Percentiles rank a stretch among this genome's conserved stretches.
Evolutionary conservation across 2,329 filamentous ascomycete species (phyloP).

Genomic region (Phaeosphaeriaceae sp.): DNA sequence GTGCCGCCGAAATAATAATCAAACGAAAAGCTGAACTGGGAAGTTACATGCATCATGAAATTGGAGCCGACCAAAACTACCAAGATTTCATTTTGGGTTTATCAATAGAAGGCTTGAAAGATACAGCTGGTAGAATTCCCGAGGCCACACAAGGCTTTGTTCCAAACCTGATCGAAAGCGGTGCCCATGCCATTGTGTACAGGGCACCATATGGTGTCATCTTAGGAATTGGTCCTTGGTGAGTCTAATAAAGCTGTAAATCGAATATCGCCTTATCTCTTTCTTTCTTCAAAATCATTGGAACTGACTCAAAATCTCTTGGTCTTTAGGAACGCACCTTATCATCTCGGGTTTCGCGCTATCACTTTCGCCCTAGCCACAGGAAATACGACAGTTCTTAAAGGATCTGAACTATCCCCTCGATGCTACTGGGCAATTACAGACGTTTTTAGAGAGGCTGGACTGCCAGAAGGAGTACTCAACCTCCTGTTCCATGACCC

Average conservation of each 20-base stretch:
- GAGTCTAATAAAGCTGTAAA: too few species aligned
- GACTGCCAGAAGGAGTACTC: conserved; percentile 75
- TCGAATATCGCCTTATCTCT: too few species aligned
- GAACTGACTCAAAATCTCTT: background rate
- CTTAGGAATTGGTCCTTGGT: conserved; percentile 83
- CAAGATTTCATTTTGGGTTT: too few species aligned
- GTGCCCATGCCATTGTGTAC: conserved; percentile 67
- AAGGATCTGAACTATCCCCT: conserved; percentile 46
- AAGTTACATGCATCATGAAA: conserved; percentile 66
- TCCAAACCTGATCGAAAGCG: conserved; percentile 57
- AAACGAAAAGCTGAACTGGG: conserved; percentile 65
- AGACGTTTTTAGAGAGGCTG: conserved; percentile 61
- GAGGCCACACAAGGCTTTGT: conserved; percentile 55
- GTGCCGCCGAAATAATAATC: conserved; percentile 70
- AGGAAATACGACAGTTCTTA: conserved; percentile 52
- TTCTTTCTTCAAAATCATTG: too few species aligned
- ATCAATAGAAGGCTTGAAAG: conserved; percentile 19
- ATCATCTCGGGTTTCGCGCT: conserved; percentile 50
- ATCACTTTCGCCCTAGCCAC: conserved; percentile 65
- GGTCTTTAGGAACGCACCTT: conserved; percentile 59
- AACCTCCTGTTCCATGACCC: conserved; percentile 71
- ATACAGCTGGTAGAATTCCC: conserved; percentile 58
- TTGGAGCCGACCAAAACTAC: conserved; percentile 50
- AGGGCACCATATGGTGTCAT: conserved; percentile 82
- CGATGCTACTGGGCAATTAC: conserved; percentile 46